phyloP scores from a whole-genome alignment of 1,284 basidiomycete species.

The Dichomitus squalens region DNA sequence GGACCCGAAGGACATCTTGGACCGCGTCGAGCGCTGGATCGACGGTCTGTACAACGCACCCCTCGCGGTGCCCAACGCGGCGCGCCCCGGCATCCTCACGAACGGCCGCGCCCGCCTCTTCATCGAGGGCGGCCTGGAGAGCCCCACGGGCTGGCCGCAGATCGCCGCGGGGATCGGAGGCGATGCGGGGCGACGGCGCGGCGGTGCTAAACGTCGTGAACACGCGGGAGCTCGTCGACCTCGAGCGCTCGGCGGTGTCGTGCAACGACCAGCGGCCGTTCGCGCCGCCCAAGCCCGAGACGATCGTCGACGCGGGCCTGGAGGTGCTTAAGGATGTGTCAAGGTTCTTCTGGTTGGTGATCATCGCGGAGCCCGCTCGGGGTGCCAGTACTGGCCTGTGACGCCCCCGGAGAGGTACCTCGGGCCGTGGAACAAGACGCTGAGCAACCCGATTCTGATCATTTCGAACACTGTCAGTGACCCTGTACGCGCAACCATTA shows the following conservation, averaged over 20 bases:
- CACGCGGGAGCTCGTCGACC: slow-evolving; percentile 12
- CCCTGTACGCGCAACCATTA: too few species aligned
- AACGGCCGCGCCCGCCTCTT: slow-evolving; percentile 35
- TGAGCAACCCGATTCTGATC: slow-evolving; percentile 31
- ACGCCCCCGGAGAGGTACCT: slow-evolving; percentile 25
- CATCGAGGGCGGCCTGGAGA: slow-evolving; percentile 20
- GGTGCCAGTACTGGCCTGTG: slow-evolving; percentile 31
- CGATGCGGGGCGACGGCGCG: slow-evolving; percentile 30
- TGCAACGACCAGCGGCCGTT: slow-evolving; percentile 26
- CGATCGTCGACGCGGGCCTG: slow-evolving; percentile 26
- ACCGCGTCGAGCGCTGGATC: slow-evolving; percentile 39
- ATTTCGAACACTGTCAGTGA: slow-evolving; percentile 30
- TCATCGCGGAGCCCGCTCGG: slow-evolving; percentile 26
- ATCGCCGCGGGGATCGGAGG: slow-evolving; percentile 18
- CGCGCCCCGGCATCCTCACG: slow-evolving; percentile 36
- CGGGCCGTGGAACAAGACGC: slow-evolving; percentile 33
- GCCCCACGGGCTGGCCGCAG: slow-evolving; percentile 20
- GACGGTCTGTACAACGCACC: slow-evolving; percentile 35
- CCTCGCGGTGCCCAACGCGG: slow-evolving; percentile 32
- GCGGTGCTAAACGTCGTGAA: slow-evolving; percentile 21
- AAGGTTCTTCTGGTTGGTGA: slow-evolving; percentile 21
- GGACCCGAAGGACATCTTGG: slow-evolving; percentile 28
- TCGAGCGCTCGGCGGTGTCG: slow-evolving; percentile 30
- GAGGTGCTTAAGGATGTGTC: slow-evolving; percentile 23
- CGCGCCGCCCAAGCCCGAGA: slow-evolving; percentile 20